Evolutionary conservation across 208 protist species (phyloP), one percentile per base, ranked within the genome.

Genomic region (Herpetomonas samuelpessoai): DNA sequence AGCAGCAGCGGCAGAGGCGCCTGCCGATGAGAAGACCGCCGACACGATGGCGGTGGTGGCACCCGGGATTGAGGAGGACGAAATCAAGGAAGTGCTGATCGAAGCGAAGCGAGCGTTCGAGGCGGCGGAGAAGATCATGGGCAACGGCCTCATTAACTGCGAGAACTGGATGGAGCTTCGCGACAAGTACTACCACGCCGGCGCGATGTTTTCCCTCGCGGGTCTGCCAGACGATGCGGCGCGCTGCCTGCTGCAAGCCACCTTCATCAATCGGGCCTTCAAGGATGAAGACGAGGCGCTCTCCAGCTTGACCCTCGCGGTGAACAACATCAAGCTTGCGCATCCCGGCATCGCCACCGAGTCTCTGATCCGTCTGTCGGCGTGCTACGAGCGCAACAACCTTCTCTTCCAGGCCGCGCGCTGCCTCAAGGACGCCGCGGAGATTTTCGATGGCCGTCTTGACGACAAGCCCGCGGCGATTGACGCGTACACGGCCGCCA

Each of bases 251-350:
- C 70, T 91, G 9, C 68, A 86, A 51, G 86, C 86, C 24, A 73
- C 83, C 41, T 75, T 86, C 54, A 90, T 93, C 60, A 83, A 81
- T 54, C 74, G 77, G 18, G 75, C 77, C 24, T 86, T 91, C 45
- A 66, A 78, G 27, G 51, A 76, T 48, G 73, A 93, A 18, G 69
- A 81, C 38, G 83, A 90, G 61, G 76, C 72, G 6, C 51, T 69
- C 19, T 61, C 35, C 10, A 74, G 78, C 44, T 29, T 91, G 12
- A 68, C 52, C 7, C 62, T 86, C 39, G 66, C 81, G 0, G 83
- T 75, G 4, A 80, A 93, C 10, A 77, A 76, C 52, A 50, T 90
- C 2, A 78, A 84, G 69, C 19, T 75, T 0, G 55, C 74, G 55
- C 74, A 88, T 24, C 86, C 86, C 0, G 53, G 38, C 24, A 63